phyloP scores from a whole-genome alignment of 805 yeast genomes.

The Hanseniaspora nectarophila region DNA sequence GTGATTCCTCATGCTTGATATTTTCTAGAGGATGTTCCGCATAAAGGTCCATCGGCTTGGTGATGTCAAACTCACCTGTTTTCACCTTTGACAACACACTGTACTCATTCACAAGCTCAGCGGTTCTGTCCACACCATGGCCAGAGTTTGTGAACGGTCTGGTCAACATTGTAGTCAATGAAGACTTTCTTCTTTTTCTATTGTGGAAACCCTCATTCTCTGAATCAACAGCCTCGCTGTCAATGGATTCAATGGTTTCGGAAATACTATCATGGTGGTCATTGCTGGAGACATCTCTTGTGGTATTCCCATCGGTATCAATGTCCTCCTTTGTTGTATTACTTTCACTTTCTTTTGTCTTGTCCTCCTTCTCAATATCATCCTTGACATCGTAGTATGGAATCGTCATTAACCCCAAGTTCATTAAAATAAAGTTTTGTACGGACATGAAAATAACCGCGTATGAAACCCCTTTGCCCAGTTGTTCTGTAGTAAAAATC shows the following conservation, averaged over 20 bases:
- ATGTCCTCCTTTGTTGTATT: background rate
- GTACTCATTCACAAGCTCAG: conserved; percentile 30
- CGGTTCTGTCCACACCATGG: background rate
- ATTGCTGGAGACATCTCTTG: background rate
- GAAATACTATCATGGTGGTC: background rate
- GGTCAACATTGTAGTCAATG: background rate
- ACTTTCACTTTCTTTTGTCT: background rate
- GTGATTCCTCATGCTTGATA: background rate
- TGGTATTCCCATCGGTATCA: background rate
- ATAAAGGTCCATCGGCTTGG: conserved; percentile 25
- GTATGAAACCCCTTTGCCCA: conserved; percentile 66
- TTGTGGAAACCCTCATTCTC: background rate
- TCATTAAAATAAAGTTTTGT: conserved; percentile 57
- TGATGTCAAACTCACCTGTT: conserved; percentile 26
- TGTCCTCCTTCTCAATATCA: conserved; percentile 18
- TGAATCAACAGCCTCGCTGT: no score
- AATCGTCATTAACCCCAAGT: conserved; percentile 60
- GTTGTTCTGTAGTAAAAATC: conserved; percentile 42
- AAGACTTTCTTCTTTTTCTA: background rate
- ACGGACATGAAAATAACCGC: conserved; percentile 59
- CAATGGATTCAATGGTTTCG: background rate
- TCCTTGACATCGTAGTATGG: conserved; percentile 56
- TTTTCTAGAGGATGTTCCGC: conserved; percentile 6
- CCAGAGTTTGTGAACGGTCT: background rate
- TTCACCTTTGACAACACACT: conserved; percentile 25